Conservation (phyloP, 305 asterid species). For the Fraxinus baroniana region DNA sequence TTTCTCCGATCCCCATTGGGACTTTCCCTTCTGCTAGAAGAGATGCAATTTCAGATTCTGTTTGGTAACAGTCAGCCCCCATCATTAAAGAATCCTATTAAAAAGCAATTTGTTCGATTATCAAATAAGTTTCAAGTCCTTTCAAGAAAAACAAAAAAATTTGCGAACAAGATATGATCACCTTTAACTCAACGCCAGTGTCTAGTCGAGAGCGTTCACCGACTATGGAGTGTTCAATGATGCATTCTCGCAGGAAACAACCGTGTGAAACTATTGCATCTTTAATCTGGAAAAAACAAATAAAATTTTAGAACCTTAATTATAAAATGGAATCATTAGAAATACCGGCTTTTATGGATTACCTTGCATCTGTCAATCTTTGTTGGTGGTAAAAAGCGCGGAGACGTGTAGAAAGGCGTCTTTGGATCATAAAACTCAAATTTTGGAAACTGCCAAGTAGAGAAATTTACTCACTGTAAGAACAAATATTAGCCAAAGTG, state of each 20-base stretch:
- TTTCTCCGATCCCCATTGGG: conserved; percentile 83
- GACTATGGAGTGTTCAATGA: conserved; percentile 71
- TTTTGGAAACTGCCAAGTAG: conserved; percentile 55
- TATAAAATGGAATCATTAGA: background rate
- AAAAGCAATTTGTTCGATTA: background rate
- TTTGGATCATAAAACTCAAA: conserved; percentile 90
- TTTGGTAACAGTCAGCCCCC: conserved; percentile 94
- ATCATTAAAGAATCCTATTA: conserved; percentile 80
- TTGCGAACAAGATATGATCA: background rate
- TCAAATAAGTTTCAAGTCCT: background rate
- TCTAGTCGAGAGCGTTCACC: conserved; percentile 93
- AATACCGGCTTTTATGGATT: conserved; percentile 9
- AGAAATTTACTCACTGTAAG: conserved; percentile 2
- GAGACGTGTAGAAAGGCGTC: conserved; percentile 94
- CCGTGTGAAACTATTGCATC: conserved; percentile 97
- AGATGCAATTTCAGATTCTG: conserved; percentile 91
- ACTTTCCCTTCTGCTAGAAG: conserved; percentile 81
- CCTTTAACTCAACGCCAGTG: conserved; percentile 80
- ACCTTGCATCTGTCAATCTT: conserved; percentile 88
- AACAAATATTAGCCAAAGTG: background rate
- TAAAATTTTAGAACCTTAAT: conserved; percentile 4
- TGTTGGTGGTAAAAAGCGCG: conserved; percentile 91
- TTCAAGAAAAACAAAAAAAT: background rate
- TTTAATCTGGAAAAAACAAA: conserved; percentile 57
- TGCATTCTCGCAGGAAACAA: conserved; percentile 88